Conservation (phyloP, 257 asterid species). For the Capsicum chinense region DNA sequence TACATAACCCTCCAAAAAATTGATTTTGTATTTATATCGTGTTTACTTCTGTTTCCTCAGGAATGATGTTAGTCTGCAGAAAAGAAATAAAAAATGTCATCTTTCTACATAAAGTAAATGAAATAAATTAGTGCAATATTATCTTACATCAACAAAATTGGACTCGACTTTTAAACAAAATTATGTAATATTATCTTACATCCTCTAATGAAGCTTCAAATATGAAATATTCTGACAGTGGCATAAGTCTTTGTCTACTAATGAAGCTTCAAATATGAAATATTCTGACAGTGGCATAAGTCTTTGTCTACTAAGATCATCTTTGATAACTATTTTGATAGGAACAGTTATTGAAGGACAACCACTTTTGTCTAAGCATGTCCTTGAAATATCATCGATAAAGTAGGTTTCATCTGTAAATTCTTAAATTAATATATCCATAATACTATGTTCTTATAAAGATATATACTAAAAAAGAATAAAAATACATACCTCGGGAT, state of each 20-base stretch:
- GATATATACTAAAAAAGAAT: neutral
- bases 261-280: neutral
- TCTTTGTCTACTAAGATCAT: conserved; percentile 15
- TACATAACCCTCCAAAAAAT: too few relatives aligned
- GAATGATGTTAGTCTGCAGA: neutral
- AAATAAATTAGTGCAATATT: too few relatives aligned
- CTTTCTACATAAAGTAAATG: neutral
- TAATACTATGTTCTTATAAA: neutral
- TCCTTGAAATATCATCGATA: neutral
- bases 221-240: neutral
- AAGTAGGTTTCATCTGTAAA: conserved; percentile 8
- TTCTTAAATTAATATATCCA: neutral
- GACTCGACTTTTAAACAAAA: too few relatives aligned
- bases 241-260: neutral
- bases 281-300: neutral
- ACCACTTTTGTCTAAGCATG: neutral
- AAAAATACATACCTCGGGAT: neutral
- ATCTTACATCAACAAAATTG: too few relatives aligned
- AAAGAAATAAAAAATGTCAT: neutral
- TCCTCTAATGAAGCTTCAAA: neutral
- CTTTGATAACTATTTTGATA: neutral
- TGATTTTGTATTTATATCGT: neutral
- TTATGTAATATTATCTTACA: neutral
- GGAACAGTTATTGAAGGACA: neutral
- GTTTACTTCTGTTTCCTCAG: neutral